Base-by-base conservation (phyloP, 202 grass and related monocot species). In the Sporobolus alterniflorus region DNA sequence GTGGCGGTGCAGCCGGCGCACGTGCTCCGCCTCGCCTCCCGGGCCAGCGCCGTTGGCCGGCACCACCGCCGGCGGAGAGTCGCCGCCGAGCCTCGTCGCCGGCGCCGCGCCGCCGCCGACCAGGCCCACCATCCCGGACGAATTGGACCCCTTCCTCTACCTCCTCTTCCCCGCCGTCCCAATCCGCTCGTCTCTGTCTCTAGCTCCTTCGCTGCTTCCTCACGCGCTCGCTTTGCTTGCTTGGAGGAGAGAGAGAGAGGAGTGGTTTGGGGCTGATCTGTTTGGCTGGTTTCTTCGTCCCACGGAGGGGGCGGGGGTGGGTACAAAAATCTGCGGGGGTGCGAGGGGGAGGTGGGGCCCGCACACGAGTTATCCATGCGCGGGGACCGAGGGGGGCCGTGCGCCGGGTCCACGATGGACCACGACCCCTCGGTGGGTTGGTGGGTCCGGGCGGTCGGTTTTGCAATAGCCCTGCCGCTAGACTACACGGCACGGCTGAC, bases 1-100 rank as follows among this genome's bases (percentile, higher is more conserved):
- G 67, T 94, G 94, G 43, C 71, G 67, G 81, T 91, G 94, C 7
- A 91, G 89, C 80, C 84, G 82, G 24, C 91, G 70, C 71, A 90
- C 84, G 67, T 87, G 74, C 16, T 94, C 91, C 34, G 74, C 69
- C 78, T 89, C 88, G 36, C 73, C 64, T 18, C 72, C 28, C 63
- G 44, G 6, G 3, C 55, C 49, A 36, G 16, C 57, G 5, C 64
- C 17, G 46, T 32, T 31, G 36, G 55, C 63, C 49, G 21, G 10
- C 22, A 25, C 55, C 52, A 6, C 20, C 31, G 67, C 84, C 14
- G 21, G 46, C 13, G 32, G 10, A 85, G n/a, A n/a, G 36, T 78
- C 81, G 28, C 73, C 84, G 4, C 75, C 77, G 33, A 90, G 46
- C 31, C 91, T 67, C 72, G 57, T 2, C 44, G 5, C 36, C 83